Evolutionary conservation across 768 basidiomycete species (phyloP).

Genomic region (Agaricus sinodeliciosus): DNA sequence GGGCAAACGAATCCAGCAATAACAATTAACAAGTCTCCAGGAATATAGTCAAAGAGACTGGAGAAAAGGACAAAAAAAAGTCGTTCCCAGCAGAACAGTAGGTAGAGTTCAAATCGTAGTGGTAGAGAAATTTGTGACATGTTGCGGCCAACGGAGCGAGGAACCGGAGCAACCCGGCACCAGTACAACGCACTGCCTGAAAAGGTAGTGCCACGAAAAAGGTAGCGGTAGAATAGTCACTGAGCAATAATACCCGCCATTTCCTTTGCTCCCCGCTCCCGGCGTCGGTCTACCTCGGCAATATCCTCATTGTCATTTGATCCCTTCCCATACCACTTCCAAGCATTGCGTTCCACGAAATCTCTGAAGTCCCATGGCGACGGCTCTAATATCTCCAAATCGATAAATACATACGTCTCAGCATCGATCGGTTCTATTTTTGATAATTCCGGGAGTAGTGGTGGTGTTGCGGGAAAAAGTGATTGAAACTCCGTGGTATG

Average conservation of each 20-base stretch:
- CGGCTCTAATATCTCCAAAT: conserved; percentile 38
- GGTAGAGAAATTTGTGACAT: no score
- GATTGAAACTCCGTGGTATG: conserved; percentile 15
- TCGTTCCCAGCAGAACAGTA: no score
- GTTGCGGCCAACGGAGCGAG: no score
- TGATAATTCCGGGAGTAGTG: conserved; percentile 29
- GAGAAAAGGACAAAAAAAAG: no score
- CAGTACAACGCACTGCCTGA: no score
- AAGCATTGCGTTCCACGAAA: conserved; percentile 69
- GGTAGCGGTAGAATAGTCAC: no score
- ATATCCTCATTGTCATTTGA: conserved; percentile 27
- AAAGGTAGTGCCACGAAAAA: no score
- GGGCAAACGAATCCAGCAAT: no score
- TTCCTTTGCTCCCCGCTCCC: conserved; percentile 38
- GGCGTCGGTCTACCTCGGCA: conserved; percentile 45
- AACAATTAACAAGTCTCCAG: no score
- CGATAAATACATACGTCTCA: conserved; percentile 70
- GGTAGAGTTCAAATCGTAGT: no score
- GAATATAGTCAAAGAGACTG: no score
- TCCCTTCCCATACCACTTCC: conserved; percentile 63
- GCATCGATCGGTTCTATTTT: conserved; percentile 36
- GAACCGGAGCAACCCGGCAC: no score
- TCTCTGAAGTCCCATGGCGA: conserved; percentile 78
- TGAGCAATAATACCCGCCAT: neutral
- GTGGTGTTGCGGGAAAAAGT: conserved; percentile 36